These are phyloP conservation scores for Lipomyces kockii DNA, from an alignment of 805 yeast species.

Conservation along the genomic window DNA sequence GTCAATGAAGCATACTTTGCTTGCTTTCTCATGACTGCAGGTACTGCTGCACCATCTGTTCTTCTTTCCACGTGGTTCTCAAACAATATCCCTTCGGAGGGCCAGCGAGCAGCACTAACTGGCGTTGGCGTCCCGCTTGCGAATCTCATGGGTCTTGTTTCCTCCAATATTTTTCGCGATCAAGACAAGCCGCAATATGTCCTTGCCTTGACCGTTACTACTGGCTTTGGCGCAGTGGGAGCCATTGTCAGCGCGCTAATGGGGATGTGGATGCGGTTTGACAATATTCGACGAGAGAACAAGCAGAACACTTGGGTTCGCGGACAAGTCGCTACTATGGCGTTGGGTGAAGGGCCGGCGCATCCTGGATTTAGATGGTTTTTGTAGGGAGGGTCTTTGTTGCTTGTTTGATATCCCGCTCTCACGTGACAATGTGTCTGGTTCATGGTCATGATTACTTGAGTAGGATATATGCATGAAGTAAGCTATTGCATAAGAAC, in stretches of 20 bases:
- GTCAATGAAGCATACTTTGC: conserved; percentile 52
- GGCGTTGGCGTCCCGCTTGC: conserved; percentile 61
- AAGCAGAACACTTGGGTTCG: conserved; percentile 50
- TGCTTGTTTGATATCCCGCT: too few species aligned
- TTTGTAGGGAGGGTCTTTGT: conserved; percentile 38
- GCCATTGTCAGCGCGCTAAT: conserved; percentile 44
- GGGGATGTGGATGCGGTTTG: conserved; percentile 49
- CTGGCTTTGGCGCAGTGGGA: conserved; percentile 55
- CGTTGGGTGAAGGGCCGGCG: conserved; percentile 52
- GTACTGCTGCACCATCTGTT: conserved; percentile 56
- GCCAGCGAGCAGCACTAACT: conserved; percentile 53
- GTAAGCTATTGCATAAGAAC: too few species aligned
- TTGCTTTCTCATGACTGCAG: conserved; percentile 56
- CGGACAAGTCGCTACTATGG: conserved; percentile 52
- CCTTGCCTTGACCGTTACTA: conserved; percentile 56
- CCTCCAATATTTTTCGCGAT: conserved; percentile 56
- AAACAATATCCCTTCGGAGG: conserved; percentile 55
- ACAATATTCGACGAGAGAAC: conserved; percentile 51
- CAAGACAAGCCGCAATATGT: conserved; percentile 58
- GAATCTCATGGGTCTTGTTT: conserved; percentile 61
- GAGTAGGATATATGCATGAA: too few species aligned
- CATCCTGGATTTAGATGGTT: conserved; percentile 56
- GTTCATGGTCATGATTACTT: too few species aligned
- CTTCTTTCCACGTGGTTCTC: conserved; percentile 58
- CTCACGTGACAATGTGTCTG: too few species aligned